Conservation (phyloP, 2,329 filamentous ascomycete genomes). For the Paracamarosporium sp. region DNA sequence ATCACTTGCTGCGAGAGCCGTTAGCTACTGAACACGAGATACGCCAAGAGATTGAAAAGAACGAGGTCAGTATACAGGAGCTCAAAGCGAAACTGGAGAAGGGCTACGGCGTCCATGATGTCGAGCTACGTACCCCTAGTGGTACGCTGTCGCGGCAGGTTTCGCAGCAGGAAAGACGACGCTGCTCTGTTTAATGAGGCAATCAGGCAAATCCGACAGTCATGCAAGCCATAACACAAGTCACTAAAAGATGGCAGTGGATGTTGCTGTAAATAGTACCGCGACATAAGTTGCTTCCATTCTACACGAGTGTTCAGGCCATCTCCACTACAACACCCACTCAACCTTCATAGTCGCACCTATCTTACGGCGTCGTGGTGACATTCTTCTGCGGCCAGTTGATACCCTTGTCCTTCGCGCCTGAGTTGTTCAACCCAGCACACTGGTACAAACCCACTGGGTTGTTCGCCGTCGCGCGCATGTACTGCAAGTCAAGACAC, state of each 20-base stretch:
- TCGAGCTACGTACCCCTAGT: background rate
- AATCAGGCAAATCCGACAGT: no score
- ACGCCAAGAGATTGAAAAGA: background rate
- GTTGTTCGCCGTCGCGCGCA: constrained; percentile 37
- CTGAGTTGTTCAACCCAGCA: constrained; percentile 36
- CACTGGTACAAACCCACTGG: constrained; percentile 41
- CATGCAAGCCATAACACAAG: no score
- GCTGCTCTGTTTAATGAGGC: background rate
- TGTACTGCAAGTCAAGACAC: constrained; percentile 41
- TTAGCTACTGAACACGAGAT: background rate
- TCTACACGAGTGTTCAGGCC: no score
- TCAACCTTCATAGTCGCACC: background rate
- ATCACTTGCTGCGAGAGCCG: constrained; percentile 3
- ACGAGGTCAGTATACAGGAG: background rate
- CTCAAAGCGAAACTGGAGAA: background rate
- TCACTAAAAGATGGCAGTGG: no score
- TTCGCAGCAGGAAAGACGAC: background rate
- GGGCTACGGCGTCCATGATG: background rate
- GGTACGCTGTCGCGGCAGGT: background rate
- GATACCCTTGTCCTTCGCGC: constrained; percentile 41
- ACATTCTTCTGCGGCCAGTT: constrained; percentile 41
- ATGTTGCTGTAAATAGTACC: no score
- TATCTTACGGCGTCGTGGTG: background rate
- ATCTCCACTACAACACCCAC: background rate
- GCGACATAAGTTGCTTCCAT: no score